Conservation (phyloP, 2,329 filamentous ascomycete genomes). For the Fusarium sp. region DNA sequence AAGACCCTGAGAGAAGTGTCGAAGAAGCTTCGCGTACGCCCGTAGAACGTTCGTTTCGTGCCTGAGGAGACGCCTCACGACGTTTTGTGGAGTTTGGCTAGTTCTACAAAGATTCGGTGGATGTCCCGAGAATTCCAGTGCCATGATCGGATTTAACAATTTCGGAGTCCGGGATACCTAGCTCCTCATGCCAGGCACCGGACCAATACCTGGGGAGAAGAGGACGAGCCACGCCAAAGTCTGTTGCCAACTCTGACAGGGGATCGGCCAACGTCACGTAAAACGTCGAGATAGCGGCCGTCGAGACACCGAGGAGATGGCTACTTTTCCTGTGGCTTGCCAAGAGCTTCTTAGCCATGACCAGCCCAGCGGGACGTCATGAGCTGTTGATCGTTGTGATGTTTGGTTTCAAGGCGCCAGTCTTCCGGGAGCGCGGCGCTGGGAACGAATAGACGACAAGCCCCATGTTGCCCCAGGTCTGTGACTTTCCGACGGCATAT, state of each 20-base stretch:
- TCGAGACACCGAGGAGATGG: constrained; percentile 8
- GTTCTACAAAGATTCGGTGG: not conserved
- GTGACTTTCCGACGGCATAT: not conserved
- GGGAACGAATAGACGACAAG: constrained; percentile 13
- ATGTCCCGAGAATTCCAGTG: constrained; percentile 26
- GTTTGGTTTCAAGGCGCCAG: constrained; percentile 18
- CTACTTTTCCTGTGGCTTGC: not conserved
- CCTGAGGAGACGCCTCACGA: constrained; percentile 10
- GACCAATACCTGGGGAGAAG: constrained; percentile 2
- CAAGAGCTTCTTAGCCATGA: not conserved
- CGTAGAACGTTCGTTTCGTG: constrained; percentile 15
- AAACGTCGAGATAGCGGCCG: not conserved
- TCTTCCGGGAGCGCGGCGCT: constrained; percentile 9
- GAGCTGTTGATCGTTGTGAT: constrained; percentile 7
- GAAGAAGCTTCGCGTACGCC: constrained; percentile 2
- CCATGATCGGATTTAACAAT: not conserved
- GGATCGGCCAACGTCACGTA: constrained; percentile 10
- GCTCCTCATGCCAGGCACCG: constrained; percentile 24
- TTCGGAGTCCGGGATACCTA: not conserved
- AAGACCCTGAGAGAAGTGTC: not conserved
- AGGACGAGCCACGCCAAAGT: constrained; percentile 16
- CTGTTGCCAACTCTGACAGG: constrained; percentile 7
- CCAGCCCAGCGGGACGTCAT: not conserved
- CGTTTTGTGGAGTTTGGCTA: not conserved
- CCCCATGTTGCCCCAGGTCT: not conserved